Evolutionary conservation across 2,329 filamentous ascomycete genomes (phyloP), one percentile per base, ranked within the genome.

Genomic region (Nothopassalora personata): DNA sequence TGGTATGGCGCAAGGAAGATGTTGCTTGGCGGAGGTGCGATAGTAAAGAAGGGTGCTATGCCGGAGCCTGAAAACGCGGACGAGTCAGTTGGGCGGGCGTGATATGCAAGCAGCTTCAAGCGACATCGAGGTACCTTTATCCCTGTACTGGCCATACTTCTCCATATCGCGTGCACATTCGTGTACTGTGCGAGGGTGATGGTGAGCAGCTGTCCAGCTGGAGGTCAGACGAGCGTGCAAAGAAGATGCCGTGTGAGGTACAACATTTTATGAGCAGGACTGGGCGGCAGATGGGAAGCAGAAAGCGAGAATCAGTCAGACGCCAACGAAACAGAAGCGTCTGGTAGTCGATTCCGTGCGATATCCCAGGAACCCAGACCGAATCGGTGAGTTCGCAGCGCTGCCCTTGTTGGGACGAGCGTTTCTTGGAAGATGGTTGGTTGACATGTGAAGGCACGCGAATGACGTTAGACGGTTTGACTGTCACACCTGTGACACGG

Each of bases 41-140:
- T 83, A 15, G 94, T 92, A 62, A 97, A 87, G 79, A 99, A 99
- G 59, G 94, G 94, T 64, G 94, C 90, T 73, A 99, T 95, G 69
- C 94, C 93, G 66, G 94, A 96, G 66, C 92, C 93, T 97, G 67
- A 19, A 58, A 19, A 31, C 23, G 39, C 10, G 4, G 19, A 48
- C 31, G 59, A 59, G 61, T 68, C 62, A 68, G 63, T 36, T 36
- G 52, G 28, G 23, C 59, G 51, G 56, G 61, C n/a, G 43, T 31
- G 30, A 51, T 27, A 43, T 39, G 31, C n/a, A 56, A 50, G 50
- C 54, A 30, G 48, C 36, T 53, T 54, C 57, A 46, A 59, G 59
- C 33, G 19, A 46, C 19, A 56, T 28, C 33, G 50, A 53, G 52
- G 65, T 79, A 90, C 91, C 91, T 85, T 88, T 86, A 76, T 97